A percentile compares a stretch with the other conserved stretches of the same genome.
Evolutionary conservation across 2,329 filamentous ascomycete species (phyloP).

Genomic region (Ophiostoma perfectum): DNA sequence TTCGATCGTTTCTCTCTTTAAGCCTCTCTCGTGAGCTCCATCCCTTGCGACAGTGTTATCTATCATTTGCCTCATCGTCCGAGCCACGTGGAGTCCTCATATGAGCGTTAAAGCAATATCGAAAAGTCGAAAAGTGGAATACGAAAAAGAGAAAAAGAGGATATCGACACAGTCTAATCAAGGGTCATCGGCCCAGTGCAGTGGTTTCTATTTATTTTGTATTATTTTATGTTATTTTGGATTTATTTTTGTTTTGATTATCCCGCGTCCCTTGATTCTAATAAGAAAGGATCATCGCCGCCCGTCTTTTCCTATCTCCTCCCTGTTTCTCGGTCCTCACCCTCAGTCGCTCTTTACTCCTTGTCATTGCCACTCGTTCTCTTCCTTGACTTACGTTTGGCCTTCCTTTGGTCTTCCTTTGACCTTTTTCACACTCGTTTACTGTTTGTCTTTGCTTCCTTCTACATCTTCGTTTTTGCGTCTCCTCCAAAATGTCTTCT

Average conservation of each 20-base stretch:
- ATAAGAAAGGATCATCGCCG: constrained; percentile 22
- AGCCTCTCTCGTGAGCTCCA: background rate
- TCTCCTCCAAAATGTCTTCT: background rate
- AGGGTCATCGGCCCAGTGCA: background rate
- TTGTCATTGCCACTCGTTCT: background rate
- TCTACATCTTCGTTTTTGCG: background rate
- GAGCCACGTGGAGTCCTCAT: background rate
- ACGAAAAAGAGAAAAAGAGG: background rate
- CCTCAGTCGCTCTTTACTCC: background rate
- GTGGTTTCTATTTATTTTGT: background rate
- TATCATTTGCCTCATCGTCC: background rate
- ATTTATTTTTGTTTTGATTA: background rate
- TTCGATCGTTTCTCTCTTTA: background rate
- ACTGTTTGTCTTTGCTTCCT: background rate
- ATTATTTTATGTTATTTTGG: background rate
- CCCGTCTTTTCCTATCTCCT: constrained; percentile 10
- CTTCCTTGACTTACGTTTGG: background rate
- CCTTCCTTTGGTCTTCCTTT: background rate
- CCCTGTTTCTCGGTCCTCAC: background rate
- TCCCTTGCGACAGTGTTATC: background rate
- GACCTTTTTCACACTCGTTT: background rate
- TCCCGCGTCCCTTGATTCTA: constrained; percentile 2
- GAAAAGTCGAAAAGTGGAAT: background rate
- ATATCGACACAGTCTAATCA: background rate
- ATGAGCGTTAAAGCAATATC: constrained; percentile 4